These are phyloP conservation scores for Brettanomyces anomalus DNA, from an alignment of 805 yeast genomes.

Conservation along the genomic window DNA sequence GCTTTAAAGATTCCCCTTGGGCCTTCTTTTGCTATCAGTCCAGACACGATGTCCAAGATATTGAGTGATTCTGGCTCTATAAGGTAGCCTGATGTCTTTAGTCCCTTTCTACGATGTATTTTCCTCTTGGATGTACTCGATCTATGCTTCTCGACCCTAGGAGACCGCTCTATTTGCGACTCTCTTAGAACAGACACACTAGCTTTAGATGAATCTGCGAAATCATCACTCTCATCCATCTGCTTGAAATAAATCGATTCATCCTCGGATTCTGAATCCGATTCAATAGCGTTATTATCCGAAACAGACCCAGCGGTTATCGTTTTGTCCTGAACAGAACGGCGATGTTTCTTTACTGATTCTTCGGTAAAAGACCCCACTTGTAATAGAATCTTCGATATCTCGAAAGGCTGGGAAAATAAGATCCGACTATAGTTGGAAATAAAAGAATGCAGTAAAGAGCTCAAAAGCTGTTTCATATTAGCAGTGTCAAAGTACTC, in stretches of 20 bases:
- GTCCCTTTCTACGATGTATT: no score
- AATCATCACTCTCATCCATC: background rate
- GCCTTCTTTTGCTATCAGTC: constrained; percentile 61
- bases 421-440: constrained; percentile 63
- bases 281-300: background rate
- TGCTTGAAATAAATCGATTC: background rate
- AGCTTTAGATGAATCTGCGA: background rate
- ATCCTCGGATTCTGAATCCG: constrained; percentile 1
- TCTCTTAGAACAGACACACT: constrained; percentile 7
- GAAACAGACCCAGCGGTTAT: background rate
- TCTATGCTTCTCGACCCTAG: background rate
- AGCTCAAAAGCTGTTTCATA: constrained; percentile 45
- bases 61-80: constrained; percentile 51
- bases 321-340: background rate
- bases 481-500: constrained; percentile 58
- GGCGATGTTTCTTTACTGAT: background rate
- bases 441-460: constrained; percentile 51
- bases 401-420: constrained; percentile 83
- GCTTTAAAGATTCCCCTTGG: constrained; percentile 67
- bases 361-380: constrained; percentile 52
- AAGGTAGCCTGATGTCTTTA: background rate
- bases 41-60: constrained; percentile 56
- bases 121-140: background rate
- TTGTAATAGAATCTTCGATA: constrained; percentile 68
- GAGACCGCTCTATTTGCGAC: constrained; percentile 14